A percentile compares a stretch with the other conserved stretches of the same genome.
Conservation (phyloP, 2,329 filamentous ascomycete genomes). For the Phialocephala sp. region DNA sequence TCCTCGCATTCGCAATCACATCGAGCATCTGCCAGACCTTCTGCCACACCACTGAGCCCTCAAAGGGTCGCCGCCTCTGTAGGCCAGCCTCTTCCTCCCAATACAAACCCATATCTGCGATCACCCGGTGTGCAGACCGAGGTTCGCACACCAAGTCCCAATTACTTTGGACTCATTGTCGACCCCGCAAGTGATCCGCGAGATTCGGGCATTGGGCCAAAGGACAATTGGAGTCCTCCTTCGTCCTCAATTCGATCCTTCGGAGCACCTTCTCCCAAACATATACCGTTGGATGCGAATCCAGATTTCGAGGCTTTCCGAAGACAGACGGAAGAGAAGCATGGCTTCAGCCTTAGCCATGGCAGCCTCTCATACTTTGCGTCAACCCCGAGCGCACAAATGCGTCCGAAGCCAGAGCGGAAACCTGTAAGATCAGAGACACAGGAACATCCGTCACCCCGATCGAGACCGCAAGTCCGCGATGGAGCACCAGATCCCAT, state of each 20-base stretch:
- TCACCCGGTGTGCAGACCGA: slow-evolving; percentile 35
- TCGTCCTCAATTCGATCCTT: slow-evolving; percentile 75
- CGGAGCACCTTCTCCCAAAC: slow-evolving; percentile 69
- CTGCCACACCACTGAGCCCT: slow-evolving; percentile 34
- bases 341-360: slow-evolving; percentile 53
- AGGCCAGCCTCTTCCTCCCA: slow-evolving; percentile 37
- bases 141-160: slow-evolving; percentile 68
- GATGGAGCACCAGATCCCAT: slow-evolving; percentile 40
- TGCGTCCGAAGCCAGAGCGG: slow-evolving; percentile 34
- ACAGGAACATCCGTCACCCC: slow-evolving; percentile 35
- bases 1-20: slow-evolving; percentile 37
- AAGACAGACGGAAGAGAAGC: slow-evolving; percentile 72
- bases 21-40: slow-evolving; percentile 30
- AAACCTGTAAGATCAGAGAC: slow-evolving; percentile 33
- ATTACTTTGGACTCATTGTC: slow-evolving; percentile 83
- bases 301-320: slow-evolving; percentile 83
- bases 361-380: slow-evolving; percentile 53
- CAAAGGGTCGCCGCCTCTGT: slow-evolving; percentile 35
- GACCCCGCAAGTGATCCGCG: slow-evolving; percentile 65
- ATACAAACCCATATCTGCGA: slow-evolving; percentile 29
- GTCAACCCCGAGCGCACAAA: slow-evolving; percentile 38
- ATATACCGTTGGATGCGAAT: slow-evolving; percentile 75
- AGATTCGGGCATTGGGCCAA: slow-evolving; percentile 66
- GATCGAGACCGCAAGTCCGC: slow-evolving; percentile 25
- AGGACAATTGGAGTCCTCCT: slow-evolving; percentile 76